A percentile compares a stretch with the other conserved stretches of the same genome.
phyloP scores from a whole-genome alignment of 805 yeast genomes.

The Myxozyma lipomycoides region DNA sequence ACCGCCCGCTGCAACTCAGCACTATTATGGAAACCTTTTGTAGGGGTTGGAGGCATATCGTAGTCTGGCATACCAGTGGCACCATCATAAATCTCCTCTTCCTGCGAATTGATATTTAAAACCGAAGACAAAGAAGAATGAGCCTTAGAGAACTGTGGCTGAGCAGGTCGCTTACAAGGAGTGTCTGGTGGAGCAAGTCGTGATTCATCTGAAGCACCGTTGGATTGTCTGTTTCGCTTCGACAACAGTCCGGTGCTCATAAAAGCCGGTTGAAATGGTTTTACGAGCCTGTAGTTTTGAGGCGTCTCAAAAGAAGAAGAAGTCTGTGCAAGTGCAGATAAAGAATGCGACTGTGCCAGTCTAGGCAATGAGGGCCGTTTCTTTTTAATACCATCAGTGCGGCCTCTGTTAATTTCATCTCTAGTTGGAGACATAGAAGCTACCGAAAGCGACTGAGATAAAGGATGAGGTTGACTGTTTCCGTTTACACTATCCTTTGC shows the following conservation, averaged over 20 bases:
- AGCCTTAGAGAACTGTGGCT: slow-evolving; percentile 20
- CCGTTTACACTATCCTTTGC: slow-evolving; percentile 25
- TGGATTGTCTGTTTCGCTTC: slow-evolving; percentile 49
- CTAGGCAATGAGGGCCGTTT: slow-evolving; percentile 19
- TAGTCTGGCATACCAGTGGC: slow-evolving; percentile 9
- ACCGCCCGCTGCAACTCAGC: background rate
- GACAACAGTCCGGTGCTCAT: slow-evolving; percentile 67
- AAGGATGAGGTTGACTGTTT: slow-evolving; percentile 25
- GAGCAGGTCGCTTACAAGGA: slow-evolving; percentile 52
- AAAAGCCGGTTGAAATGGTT: slow-evolving; percentile 83
- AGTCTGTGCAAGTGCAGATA: slow-evolving; percentile 13
- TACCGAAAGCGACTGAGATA: slow-evolving; percentile 27
- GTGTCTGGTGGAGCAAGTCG: slow-evolving; percentile 54
- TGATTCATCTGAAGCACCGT: slow-evolving; percentile 29
- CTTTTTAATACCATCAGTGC: slow-evolving; percentile 4
- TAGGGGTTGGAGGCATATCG: slow-evolving; percentile 45
- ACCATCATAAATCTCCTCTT: slow-evolving; percentile 9
- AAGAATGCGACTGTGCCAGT: slow-evolving; percentile 14
- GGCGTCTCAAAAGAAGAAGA: slow-evolving; percentile 43
- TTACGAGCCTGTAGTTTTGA: slow-evolving; percentile 62
- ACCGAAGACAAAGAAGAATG: slow-evolving; percentile 21
- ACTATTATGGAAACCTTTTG: slow-evolving; percentile 32
- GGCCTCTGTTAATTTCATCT: too few species aligned
- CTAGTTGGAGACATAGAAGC: slow-evolving; percentile 7
- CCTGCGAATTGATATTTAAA: background rate